Conservation (phyloP, 768 basidiomycete species). For the Strobilomyces echinocephalus region DNA sequence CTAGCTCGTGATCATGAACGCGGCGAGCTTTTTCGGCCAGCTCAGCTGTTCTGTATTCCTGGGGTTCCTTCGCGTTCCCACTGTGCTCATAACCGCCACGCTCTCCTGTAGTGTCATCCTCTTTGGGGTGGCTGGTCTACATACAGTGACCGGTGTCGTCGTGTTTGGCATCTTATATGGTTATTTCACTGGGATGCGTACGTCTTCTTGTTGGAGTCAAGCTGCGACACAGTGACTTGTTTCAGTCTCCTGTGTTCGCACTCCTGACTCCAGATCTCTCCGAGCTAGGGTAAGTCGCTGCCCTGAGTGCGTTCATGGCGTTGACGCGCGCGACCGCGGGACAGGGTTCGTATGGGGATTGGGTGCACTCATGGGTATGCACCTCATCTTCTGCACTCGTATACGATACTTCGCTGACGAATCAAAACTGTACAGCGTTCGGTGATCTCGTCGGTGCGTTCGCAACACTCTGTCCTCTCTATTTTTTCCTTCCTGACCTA, state of each 20-base stretch:
- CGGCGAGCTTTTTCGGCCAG: constrained; percentile 51
- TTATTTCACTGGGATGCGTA: constrained; percentile 46
- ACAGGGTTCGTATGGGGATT: constrained; percentile 44
- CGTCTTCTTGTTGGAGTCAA: constrained; percentile 24
- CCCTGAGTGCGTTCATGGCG: no score
- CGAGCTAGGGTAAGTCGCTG: constrained; percentile 44
- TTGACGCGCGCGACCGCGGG: neutral
- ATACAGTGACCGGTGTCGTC: constrained; percentile 36
- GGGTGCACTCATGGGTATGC: constrained; percentile 43
- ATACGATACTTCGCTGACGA: no score
- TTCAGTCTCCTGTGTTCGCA: no score
- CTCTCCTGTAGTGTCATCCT: constrained; percentile 37
- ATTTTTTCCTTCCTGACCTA: neutral
- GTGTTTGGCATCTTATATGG: constrained; percentile 45
- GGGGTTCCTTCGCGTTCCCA: constrained; percentile 40
- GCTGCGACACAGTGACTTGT: no score
- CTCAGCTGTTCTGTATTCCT: constrained; percentile 44
- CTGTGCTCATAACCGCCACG: constrained; percentile 32
- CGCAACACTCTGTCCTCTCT: neutral
- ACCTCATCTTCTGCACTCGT: neutral
- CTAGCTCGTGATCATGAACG: constrained; percentile 56
- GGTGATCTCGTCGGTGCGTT: constrained; percentile 22
- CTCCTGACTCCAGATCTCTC: constrained; percentile 42
- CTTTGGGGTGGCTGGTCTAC: constrained; percentile 45
- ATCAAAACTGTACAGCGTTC: constrained; percentile 12